Evolutionary conservation across 192 early-diverging fungal species (phyloP), one percentile per base, ranked within the genome.

Genomic region (Podila epicladia): DNA sequence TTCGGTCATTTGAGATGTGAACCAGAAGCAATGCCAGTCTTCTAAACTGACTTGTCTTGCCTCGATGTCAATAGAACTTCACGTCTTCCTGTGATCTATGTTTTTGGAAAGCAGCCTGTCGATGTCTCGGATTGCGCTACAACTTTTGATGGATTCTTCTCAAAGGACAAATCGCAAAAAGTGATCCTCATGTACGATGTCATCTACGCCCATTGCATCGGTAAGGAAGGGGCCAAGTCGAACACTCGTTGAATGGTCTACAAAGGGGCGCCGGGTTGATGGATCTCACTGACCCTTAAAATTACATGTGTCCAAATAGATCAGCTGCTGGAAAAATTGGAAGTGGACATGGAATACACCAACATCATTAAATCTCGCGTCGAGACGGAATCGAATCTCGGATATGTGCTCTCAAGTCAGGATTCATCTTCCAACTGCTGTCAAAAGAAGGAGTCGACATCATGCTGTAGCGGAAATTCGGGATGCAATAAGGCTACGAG

Each of bases 71-170:
- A 15, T 75, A 92, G 92, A 33, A 91, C 95, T 20, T 89, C 94
- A 29, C 91, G 91, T 2, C 75, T 94, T 0, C 95, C 97, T 6
- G 95, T 96, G 20, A 74, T 95, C 15, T 98, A 94, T 65, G 93
- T 95, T 5, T 98, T 98, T 88, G 94, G 94, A 20, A 88, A 91
- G 26, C 86, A 88, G 31, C 83, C 88, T 4, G 65, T 98, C 1
- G 95, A 96, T 74, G 37, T 90, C 22, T 82, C 84, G 0, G 79
- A 92, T 41, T 91, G 92, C 53, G 82, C 85, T 8, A 67, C 71
- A 11, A 69, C 75, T 57, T 90, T 93, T 59, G 62, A 76, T 22
- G 71, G 67, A 29, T 59, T 83, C 9, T 84, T 90, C 69, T 58
- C n/a, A 51, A 64, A 69, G 4, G 82, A 88, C 50, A 84, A 67